Base-by-base conservation (phyloP, 176 grass and related monocot species). In the Oryza brachyantha region DNA sequence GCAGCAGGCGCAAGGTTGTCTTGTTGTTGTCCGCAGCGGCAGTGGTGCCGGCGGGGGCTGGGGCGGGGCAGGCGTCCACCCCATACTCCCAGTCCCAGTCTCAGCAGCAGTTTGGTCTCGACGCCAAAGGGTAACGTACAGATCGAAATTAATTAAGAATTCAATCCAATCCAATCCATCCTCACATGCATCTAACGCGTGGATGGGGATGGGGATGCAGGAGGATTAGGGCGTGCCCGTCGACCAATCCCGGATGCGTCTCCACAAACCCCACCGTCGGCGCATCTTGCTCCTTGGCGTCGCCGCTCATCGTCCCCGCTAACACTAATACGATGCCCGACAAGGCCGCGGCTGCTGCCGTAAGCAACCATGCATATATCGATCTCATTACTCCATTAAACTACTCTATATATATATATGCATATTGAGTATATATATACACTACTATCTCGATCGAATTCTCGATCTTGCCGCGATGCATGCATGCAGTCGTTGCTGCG, bases 191-290 rank as follows among this genome's bases (percentile, higher is more conserved):
- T 32, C 31, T n/a, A n/a, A n/a, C n/a, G n/a, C n/a, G 4, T 32
- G 31, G 31, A 32, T 32, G 31, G 31, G 42, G 8, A 3, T 45
- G 37, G 1, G 61, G 3, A 12, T 81, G 78, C 77, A 94, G 95
- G 14, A 94, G 92, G 83, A 94, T 94, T 59, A 90, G 95, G 80
- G 81, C 92, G 21, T 97, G 95, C 65, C 95, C 95, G 36, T 94
- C 95, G 16, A 87, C 74, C 39, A 97, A 97, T 27, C 95, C 95
- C 2, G 87, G 91, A 4, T 97, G 92, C 50, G 82, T 94, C 24
- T 94, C 91, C 37, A 97, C 91, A 14, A 97, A 97, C 76, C 77
- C 95, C n/a, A 88, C 71, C 27, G 77, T 94, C 77, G 68, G 90
- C 85, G 81, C 85, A 17, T 79, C 86, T 4, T 83, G 74, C 46